A percentile compares a stretch with the other conserved stretches of the same genome.
These are phyloP conservation scores for Naganishia sp. DNA, from an alignment of 1,284 basidiomycete species.

Conservation along the genomic window DNA sequence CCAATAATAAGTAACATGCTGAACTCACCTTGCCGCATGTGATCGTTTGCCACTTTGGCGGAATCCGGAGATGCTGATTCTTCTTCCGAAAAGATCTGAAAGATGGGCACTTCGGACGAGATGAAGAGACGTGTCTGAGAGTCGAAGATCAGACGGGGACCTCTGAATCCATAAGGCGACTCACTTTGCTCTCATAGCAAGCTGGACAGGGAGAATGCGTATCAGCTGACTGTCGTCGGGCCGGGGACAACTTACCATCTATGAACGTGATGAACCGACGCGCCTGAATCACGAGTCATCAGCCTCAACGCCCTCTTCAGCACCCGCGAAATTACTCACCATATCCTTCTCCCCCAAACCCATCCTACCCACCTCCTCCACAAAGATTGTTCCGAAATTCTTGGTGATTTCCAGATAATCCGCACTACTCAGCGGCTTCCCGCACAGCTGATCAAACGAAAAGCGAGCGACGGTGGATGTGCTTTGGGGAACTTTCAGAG, in stretches of 20 bases:
- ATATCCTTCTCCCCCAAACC: conserved; percentile 83
- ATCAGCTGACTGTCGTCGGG: background rate
- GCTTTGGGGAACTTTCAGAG: conserved; percentile 75
- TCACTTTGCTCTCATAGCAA: conserved; percentile 84
- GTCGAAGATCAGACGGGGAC: background rate
- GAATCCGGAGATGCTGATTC: conserved; percentile 49
- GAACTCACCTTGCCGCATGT: conserved; percentile 66
- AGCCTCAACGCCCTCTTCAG: background rate
- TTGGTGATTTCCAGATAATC: conserved; percentile 95
- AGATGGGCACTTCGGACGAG: conserved; percentile 85
- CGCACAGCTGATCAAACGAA: conserved; percentile 83
- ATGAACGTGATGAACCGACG: conserved; percentile 96
- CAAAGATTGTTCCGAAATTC: conserved; percentile 82
- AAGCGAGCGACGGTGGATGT: conserved; percentile 80
- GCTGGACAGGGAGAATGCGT: conserved; percentile 55
- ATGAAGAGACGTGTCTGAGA: conserved; percentile 80
- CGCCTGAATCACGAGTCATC: conserved; percentile 59
- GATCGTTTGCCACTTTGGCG: conserved; percentile 63
- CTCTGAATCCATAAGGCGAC: conserved; percentile 22
- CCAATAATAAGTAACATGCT: background rate
- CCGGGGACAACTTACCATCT: conserved; percentile 64
- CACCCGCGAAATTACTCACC: conserved; percentile 30
- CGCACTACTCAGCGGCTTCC: conserved; percentile 83
- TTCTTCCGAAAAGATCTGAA: conserved; percentile 80
- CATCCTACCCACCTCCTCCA: conserved; percentile 86